Evolutionary conservation across 2,329 filamentous ascomycete genomes (phyloP), one percentile per base, ranked within the genome.

Genomic region (Penicillium polonicum): DNA sequence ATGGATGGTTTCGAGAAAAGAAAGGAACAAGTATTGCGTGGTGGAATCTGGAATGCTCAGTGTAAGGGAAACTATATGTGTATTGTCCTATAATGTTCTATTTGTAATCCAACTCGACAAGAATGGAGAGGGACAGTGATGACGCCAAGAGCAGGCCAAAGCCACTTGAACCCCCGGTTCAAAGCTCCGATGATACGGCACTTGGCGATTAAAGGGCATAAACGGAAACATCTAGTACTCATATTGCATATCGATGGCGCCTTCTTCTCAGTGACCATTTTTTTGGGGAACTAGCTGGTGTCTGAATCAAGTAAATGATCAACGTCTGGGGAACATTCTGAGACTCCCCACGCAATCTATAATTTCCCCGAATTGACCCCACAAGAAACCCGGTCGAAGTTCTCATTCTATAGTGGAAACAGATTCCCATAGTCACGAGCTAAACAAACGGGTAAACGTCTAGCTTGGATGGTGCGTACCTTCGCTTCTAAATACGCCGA

Each of bases 401-500:
- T 39, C 42, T n/a, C 42, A 44, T 19, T 17, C 42, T 29, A 44
- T 19, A 29, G 17, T 5, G 25, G 17, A 29, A 19, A 29, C 19
- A 12, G 25, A 44, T n/a, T n/a, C n/a, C n/a, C 17, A 44, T 43
- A 5, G 23, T n/a, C 42, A 29, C 25, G 10, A 17, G 17, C 17
- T 19, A n/a, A 12, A 44, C 9, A 44, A 44, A 44, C 23, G 25
- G 17, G 17, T 10, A 29, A 44, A 27, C 25, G 15, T 19, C 23
- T n/a, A 13, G 10, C 38, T 10, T n/a, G 13, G 9, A 7, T 42
- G 41, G 41, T 15, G 15, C 27, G 41, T 10, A 29, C 17, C 23
- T 6, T 45, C 25, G 17, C 29, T 36, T 25, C 23, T 13, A 5
- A 10, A n/a, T 50, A 62, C 58, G n/a, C 39, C n/a, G 53, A 59